A percentile compares a stretch with the other conserved stretches of the same genome.
Conservation (phyloP, 129 eudicot genomes). For the Arctium minus region DNA sequence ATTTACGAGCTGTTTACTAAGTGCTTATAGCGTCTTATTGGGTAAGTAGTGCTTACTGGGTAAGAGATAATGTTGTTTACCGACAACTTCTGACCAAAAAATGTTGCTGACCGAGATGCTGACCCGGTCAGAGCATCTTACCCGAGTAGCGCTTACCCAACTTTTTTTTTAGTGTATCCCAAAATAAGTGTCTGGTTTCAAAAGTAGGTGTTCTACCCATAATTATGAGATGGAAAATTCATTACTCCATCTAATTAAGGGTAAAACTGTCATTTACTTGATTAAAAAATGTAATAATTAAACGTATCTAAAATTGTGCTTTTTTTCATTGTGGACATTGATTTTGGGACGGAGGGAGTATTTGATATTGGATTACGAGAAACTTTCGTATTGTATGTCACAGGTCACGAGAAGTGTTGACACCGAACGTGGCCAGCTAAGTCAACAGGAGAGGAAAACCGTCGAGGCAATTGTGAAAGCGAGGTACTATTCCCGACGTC, state of each 20-base stretch:
- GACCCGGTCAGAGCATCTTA: not conserved
- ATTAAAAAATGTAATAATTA: not conserved
- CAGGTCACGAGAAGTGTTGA: slow-evolving; percentile 98
- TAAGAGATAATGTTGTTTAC: too few relatives aligned
- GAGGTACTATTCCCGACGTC: slow-evolving; percentile 40
- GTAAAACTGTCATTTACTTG: not conserved
- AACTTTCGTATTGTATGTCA: not conserved
- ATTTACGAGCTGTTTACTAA: too few relatives aligned
- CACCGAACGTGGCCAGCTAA: slow-evolving; percentile 62
- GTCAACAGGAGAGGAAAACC: slow-evolving; percentile 83
- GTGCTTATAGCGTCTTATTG: too few relatives aligned
- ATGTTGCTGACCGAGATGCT: not conserved
- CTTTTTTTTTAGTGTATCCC: not conserved
- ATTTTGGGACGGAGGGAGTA: too few relatives aligned
- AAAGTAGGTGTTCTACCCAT: not conserved
- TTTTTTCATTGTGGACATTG: too few relatives aligned
- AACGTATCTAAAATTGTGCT: too few relatives aligned
- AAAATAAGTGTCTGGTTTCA: not conserved
- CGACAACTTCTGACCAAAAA: too few relatives aligned
- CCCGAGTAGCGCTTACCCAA: not conserved
- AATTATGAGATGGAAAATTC: not conserved
- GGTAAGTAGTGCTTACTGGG: too few relatives aligned
- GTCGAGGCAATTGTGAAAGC: slow-evolving; percentile 94
- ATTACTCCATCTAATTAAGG: not conserved
- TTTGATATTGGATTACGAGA: not conserved